Conservation (phyloP, 2,329 filamentous ascomycete genomes). For the Monosporascus sp. region DNA sequence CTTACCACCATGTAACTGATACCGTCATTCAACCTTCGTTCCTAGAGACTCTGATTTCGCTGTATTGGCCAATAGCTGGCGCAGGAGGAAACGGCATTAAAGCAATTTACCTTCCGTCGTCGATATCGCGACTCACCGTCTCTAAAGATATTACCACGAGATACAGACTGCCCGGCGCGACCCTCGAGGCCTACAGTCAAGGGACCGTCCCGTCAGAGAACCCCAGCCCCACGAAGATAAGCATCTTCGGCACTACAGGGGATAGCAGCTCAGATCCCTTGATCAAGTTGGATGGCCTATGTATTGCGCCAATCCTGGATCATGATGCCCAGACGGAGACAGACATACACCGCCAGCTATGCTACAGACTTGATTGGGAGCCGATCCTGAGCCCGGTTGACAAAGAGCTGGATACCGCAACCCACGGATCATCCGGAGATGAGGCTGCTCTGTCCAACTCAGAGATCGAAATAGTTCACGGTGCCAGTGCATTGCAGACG, state of each 20-base stretch:
- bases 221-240: conserved; percentile 31
- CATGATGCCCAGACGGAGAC: conserved; percentile 22
- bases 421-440: conserved; percentile 4
- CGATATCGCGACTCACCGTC: conserved; percentile 33
- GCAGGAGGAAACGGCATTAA: conserved; percentile 24
- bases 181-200: conserved; percentile 31
- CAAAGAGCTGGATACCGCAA: conserved; percentile 6
- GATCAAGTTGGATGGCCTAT: conserved; percentile 31
- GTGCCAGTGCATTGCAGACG: conserved; percentile 25
- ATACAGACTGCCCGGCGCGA: conserved; percentile 22
- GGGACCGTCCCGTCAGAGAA: conserved; percentile 21
- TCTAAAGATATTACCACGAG: conserved; percentile 23
- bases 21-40: conserved; percentile 33
- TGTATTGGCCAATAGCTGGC: conserved; percentile 35
- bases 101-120: conserved; percentile 38
- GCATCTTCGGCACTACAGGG: conserved; percentile 28
- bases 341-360: conserved; percentile 34
- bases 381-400: conserved; percentile 27
- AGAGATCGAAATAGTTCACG: conserved; percentile 34
- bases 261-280: conserved; percentile 26
- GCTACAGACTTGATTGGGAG: conserved; percentile 44
- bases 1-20: conserved; percentile 28
- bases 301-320: conserved; percentile 36
- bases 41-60: conserved; percentile 35
- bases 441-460: conserved; percentile 14